A percentile compares a stretch with the other conserved stretches of the same genome.
Evolutionary conservation across 2,329 filamentous ascomycete species (phyloP).

Genomic region (Aspergillus hiratsukae): DNA sequence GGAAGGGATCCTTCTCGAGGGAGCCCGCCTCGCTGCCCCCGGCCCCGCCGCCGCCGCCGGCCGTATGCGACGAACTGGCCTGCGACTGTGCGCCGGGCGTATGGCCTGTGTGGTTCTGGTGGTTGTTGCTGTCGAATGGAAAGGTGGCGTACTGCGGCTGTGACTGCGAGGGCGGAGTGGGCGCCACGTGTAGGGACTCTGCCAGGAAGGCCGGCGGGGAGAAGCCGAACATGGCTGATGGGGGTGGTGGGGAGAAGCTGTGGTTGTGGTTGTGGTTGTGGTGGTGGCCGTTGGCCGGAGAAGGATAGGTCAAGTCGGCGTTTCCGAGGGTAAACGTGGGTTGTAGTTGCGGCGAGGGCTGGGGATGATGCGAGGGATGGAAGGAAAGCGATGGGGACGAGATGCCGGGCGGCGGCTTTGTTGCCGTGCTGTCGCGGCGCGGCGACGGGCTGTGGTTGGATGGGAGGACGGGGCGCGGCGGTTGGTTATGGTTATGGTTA

Average conservation of each 20-base stretch:
- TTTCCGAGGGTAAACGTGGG: background rate
- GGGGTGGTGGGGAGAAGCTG: too few species aligned
- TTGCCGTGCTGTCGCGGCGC: conserved; percentile 1
- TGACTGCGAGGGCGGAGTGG: too few species aligned
- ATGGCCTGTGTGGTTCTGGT: too few species aligned
- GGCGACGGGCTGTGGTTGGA: conserved; percentile 5
- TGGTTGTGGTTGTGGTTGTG: too few species aligned
- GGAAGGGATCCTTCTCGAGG: conserved; percentile 75
- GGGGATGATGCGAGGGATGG: too few species aligned
- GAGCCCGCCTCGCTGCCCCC: conserved; percentile 44
- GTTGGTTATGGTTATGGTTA: background rate
- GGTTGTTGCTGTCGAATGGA: too few species aligned
- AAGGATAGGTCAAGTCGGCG: background rate
- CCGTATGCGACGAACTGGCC: conserved; percentile 37
- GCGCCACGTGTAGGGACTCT: too few species aligned
- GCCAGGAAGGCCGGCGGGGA: too few species aligned
- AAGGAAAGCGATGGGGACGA: background rate
- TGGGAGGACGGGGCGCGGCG: conserved; percentile 23
- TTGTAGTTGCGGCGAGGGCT: background rate
- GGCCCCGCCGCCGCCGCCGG: conserved; percentile 15
- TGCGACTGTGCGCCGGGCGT: conserved; percentile 43
- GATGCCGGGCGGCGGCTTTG: background rate
- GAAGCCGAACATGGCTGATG: too few species aligned
- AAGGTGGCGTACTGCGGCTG: too few species aligned
- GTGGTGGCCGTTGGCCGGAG: background rate